Evolutionary conservation across 2,329 filamentous ascomycete species (phyloP).

Genomic region (Sclerotinia glacialis): DNA sequence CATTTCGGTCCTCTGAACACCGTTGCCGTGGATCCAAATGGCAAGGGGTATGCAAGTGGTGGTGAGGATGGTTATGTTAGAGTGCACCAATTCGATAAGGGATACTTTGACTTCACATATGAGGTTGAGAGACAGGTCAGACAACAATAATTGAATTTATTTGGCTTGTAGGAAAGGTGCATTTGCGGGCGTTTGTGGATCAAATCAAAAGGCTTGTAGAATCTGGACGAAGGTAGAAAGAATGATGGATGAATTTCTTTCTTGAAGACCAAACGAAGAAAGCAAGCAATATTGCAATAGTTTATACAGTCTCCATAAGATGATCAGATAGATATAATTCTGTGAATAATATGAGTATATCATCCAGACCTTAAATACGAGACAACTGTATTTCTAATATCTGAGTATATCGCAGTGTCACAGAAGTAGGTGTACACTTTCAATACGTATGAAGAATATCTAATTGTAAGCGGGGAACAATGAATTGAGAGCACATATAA

Average conservation of each 20-base stretch:
- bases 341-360: conserved; percentile 18
- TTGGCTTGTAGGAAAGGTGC: conserved; percentile 29
- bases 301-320: neutral
- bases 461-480: neutral
- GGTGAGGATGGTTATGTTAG: conserved; percentile 98
- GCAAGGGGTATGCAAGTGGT: conserved; percentile 89
- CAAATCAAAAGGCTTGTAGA: conserved; percentile 23
- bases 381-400: neutral
- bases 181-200: conserved; percentile 36
- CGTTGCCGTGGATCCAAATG: conserved; percentile 86
- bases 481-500: neutral
- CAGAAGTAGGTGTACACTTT: neutral
- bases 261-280: conserved; percentile 8
- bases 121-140: conserved; percentile 85
- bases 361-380: neutral
- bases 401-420: neutral
- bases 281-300: neutral
- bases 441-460: neutral
- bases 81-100: conserved; percentile 97
- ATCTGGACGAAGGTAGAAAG: conserved; percentile 10
- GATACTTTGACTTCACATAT: conserved; percentile 98
- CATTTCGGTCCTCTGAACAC: conserved; percentile 91
- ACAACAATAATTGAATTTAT: conserved; percentile 34
- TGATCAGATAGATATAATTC: conserved; percentile 1
- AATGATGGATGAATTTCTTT: conserved; percentile 14